Evolutionary conservation across 2,329 filamentous ascomycete genomes (phyloP), one percentile per base, ranked within the genome.

Genomic region (Furcasterigmium furcatum): DNA sequence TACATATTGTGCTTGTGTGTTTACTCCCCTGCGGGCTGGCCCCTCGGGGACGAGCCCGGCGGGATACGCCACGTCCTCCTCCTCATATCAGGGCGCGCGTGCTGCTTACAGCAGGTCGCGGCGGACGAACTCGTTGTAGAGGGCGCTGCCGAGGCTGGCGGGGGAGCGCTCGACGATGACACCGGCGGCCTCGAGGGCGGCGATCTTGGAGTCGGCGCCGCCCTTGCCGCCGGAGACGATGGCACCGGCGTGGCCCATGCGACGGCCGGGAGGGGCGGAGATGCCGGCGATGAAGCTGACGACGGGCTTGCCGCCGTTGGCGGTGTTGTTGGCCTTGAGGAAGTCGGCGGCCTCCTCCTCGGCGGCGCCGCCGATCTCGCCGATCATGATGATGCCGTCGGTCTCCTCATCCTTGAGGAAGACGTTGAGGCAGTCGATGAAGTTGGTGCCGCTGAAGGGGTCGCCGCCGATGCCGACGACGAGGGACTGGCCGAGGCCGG

Each of bases 341-440:
- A 95, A 99, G 62, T 97, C 94, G 61, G 94, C 92, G 32, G 94
- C 94, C 62, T 99, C 94, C 77, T 99, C 94, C 77, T 99, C 94
- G 49, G 94, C 94, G 50, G 88, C 89, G 53, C 94, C 94, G 72
- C 94, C 94, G 67, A 99, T 97, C 78, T 97, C 94, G 66, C 94
- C 94, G 68, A 99, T 97, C 94, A 99, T 96, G 77, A 99, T 96
- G 74, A 99, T 96, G 66, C 94, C 94, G 67, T 99, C 94, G 32
- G 94, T 99, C 76, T 96, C 90, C 68, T 87, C 80, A 70, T 99
- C 94, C 70, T 95, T 79, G 60, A 96, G 83, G 84, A 99, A 99
- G 66, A 97, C 90, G 66, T 89, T 88, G 60, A 99, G 80, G 80
- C 92, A 96, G 82, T 99, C 94, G 73, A 99, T 97, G 79, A 97